Evolutionary conservation across 495 filamentous ascomycete species (phyloP).

Genomic region (Aspergillus funiculosus): DNA sequence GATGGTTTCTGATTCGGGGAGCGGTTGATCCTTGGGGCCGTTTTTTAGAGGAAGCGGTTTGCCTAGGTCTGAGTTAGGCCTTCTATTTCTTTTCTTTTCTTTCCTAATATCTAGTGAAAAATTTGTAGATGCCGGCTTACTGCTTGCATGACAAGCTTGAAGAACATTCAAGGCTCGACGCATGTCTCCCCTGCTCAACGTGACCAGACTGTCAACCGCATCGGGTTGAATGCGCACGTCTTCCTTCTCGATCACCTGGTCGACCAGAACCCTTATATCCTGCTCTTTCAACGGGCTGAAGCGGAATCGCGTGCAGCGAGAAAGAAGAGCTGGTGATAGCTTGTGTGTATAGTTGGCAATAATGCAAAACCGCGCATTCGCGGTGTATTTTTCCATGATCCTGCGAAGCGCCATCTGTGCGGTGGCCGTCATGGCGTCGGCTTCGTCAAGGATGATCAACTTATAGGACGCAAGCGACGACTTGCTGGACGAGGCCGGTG

Average conservation of each 20-base stretch:
- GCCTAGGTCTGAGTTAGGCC: slow-evolving; percentile 30
- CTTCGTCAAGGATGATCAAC: slow-evolving; percentile 95
- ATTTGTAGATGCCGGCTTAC: slow-evolving; percentile 52
- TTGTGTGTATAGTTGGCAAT: slow-evolving; percentile 99
- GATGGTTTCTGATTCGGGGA: slow-evolving; percentile 64
- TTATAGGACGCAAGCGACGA: slow-evolving; percentile 72
- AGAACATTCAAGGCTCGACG: slow-evolving; percentile 89
- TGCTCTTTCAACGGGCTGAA: slow-evolving; percentile 87
- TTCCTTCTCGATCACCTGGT: slow-evolving; percentile 86
- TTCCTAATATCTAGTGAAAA: too few species aligned
- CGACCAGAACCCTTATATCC: slow-evolving; percentile 78
- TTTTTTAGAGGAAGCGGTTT: slow-evolving; percentile 66
- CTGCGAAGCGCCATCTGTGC: slow-evolving; percentile 95
- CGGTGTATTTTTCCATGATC: slow-evolving; percentile 99
- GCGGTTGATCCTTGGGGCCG: slow-evolving; percentile 50
- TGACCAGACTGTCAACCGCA: slow-evolving; percentile 74
- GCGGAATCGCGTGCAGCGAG: slow-evolving; percentile 88
- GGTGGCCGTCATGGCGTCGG: slow-evolving; percentile 94
- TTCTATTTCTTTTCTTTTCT: too few species aligned
- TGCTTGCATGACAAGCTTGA: slow-evolving; percentile 92
- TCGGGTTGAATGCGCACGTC: slow-evolving; percentile 73
- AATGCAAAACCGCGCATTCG: slow-evolving; percentile 96
- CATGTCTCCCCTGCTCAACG: slow-evolving; percentile 93
- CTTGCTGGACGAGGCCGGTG: slow-evolving; percentile 41
- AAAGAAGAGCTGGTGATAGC: slow-evolving; percentile 88